These are phyloP conservation scores for Hypomyces perniciosus DNA, from an alignment of 2,329 filamentous ascomycete species.

Conservation along the genomic window DNA sequence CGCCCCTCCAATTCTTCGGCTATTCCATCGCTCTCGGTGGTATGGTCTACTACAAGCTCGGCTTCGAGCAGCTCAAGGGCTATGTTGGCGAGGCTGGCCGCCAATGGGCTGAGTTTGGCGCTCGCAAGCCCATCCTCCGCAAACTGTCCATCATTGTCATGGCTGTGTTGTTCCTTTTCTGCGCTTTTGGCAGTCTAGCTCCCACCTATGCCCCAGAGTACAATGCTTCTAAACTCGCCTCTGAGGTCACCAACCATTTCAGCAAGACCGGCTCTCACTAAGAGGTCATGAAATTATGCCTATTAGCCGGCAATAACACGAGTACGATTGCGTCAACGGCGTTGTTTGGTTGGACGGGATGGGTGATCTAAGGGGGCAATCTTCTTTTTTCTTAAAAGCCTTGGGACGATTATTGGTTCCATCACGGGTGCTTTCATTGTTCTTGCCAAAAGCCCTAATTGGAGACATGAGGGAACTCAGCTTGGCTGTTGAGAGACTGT, in stretches of 20 bases:
- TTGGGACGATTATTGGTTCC: slow-evolving; percentile 18
- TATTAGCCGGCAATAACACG: slow-evolving; percentile 2
- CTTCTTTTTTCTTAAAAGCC: slow-evolving; percentile 16
- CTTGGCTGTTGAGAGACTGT: slow-evolving; percentile 21
- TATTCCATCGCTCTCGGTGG: slow-evolving; percentile 74
- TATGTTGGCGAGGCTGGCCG: slow-evolving; percentile 67
- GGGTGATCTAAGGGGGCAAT: slow-evolving; percentile 26
- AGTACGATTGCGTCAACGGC: slow-evolving; percentile 13
- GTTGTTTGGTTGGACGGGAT: slow-evolving; percentile 23
- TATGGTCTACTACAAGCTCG: slow-evolving; percentile 79
- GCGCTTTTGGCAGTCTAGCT: slow-evolving; percentile 63
- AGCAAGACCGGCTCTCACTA: slow-evolving; percentile 28
- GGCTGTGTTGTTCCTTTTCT: slow-evolving; percentile 58
- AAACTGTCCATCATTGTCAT: slow-evolving; percentile 67
- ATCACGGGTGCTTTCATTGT: slow-evolving; percentile 21
- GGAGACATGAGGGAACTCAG: slow-evolving; percentile 23
- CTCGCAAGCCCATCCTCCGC: slow-evolving; percentile 67
- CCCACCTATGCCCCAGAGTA: slow-evolving; percentile 54
- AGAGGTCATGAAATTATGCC: slow-evolving; percentile 3
- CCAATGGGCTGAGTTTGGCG: slow-evolving; percentile 82
- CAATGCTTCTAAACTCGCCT: slow-evolving; percentile 44
- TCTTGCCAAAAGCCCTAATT: slow-evolving; percentile 22
- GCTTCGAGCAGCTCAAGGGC: slow-evolving; percentile 75
- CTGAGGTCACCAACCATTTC: slow-evolving; percentile 44
- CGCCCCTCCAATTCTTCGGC: slow-evolving; percentile 72